phyloP scores from a whole-genome alignment of 2,329 filamentous ascomycete genomes.

The Penicillium rolfsii region DNA sequence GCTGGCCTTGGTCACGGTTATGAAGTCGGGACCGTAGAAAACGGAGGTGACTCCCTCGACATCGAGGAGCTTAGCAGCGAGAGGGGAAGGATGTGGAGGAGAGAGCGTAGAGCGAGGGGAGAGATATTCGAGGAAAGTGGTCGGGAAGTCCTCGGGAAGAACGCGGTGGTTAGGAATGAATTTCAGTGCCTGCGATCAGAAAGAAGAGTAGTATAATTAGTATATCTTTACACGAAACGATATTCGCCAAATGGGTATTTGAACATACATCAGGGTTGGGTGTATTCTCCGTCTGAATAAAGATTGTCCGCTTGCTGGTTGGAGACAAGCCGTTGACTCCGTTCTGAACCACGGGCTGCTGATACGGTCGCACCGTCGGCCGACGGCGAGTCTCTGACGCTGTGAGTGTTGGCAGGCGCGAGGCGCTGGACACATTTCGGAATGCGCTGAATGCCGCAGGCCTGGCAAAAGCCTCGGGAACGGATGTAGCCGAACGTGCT shows the following conservation, averaged over 20 bases:
- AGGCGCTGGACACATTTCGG: conserved; percentile 49
- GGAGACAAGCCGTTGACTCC: conserved; percentile 46
- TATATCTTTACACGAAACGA: neutral
- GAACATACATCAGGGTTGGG: conserved; percentile 79
- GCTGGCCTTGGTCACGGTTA: conserved; percentile 89
- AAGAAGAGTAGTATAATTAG: neutral
- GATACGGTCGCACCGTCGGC: conserved; percentile 49
- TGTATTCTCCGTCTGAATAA: conserved; percentile 95
- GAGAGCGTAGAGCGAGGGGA: conserved; percentile 84
- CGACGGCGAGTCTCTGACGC: conserved; percentile 52
- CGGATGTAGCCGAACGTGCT: conserved; percentile 27
- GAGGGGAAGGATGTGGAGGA: conserved; percentile 84
- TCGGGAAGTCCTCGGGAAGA: conserved; percentile 71
- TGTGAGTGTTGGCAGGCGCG: conserved; percentile 52
- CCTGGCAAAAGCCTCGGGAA: conserved; percentile 33
- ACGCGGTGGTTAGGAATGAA: conserved; percentile 90
- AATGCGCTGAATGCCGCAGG: conserved; percentile 36
- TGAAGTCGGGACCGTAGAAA: conserved; percentile 94
- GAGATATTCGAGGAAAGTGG: conserved; percentile 88
- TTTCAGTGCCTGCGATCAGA: conserved; percentile 67
- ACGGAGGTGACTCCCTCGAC: conserved; percentile 93
- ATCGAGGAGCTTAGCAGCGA: conserved; percentile 87
- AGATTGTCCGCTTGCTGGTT: conserved; percentile 71
- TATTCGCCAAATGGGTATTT: neutral
- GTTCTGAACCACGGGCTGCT: conserved; percentile 43